A percentile compares a stretch with the other conserved stretches of the same genome.
Evolutionary conservation across 2,329 filamentous ascomycete genomes (phyloP).

Genomic region (Fusarium sp.): DNA sequence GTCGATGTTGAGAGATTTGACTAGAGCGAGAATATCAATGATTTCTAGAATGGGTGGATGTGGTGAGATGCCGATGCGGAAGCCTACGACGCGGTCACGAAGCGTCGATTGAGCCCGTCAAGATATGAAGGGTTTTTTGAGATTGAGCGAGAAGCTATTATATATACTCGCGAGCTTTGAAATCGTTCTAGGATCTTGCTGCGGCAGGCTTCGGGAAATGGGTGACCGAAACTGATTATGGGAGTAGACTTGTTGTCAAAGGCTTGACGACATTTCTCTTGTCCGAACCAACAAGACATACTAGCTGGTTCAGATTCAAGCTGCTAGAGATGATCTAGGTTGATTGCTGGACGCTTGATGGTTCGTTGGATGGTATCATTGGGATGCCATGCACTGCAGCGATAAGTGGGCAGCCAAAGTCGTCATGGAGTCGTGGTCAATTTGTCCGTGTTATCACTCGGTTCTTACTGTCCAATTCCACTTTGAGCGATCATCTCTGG

Average conservation of each 20-base stretch:
- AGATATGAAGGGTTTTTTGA: background rate
- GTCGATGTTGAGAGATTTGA: constrained; percentile 10
- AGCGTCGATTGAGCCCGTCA: background rate
- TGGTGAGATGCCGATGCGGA: constrained; percentile 14
- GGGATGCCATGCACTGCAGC: background rate
- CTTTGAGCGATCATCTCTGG: background rate
- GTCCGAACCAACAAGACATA: background rate
- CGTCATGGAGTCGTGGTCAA: background rate
- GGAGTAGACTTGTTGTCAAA: constrained; percentile 6
- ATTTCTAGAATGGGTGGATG: constrained; percentile 17
- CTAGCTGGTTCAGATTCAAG: background rate
- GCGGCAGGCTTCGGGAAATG: constrained; percentile 5
- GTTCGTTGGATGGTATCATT: background rate
- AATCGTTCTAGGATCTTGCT: background rate
- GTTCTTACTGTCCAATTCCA: background rate
- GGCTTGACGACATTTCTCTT: background rate
- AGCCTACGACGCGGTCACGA: background rate
- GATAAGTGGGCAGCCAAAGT: background rate
- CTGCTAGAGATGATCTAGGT: background rate
- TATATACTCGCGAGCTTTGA: background rate
- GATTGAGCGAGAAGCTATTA: constrained; percentile 10
- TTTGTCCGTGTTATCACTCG: background rate
- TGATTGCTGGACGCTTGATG: too few relatives aligned
- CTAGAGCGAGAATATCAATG: constrained; percentile 2
- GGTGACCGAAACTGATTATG: constrained; percentile 1